Evolutionary conservation across 331 rosid species (phyloP).

Genomic region (Spiraea crenata): DNA sequence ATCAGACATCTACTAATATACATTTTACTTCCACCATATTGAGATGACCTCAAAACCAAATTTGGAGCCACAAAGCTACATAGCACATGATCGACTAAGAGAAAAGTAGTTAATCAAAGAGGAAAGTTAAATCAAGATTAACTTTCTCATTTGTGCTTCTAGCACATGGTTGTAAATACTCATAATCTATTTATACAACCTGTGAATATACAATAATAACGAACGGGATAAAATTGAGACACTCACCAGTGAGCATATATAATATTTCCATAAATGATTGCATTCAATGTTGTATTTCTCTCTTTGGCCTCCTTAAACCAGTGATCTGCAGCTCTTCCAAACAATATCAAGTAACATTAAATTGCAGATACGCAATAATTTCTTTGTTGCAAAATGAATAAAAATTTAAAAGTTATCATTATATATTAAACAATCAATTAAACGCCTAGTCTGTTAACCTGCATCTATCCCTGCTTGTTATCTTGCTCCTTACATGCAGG

Average conservation of each 20-base stretch:
- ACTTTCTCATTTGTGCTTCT: background rate
- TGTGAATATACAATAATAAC: background rate
- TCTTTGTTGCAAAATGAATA: background rate
- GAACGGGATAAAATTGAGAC: slow-evolving; percentile 16
- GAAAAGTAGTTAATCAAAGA: background rate
- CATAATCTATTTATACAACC: background rate
- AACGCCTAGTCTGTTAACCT: slow-evolving; percentile 6
- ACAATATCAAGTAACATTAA: slow-evolving; percentile 43
- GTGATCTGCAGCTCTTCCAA: slow-evolving; percentile 93
- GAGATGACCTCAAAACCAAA: background rate
- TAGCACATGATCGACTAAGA: background rate
- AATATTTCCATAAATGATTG: slow-evolving; percentile 81
- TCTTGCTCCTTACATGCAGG: background rate
- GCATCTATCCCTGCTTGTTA: background rate
- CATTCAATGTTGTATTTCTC: slow-evolving; percentile 66
- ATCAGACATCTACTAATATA: slow-evolving; percentile 19
- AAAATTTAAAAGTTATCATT: background rate
- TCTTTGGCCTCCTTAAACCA: slow-evolving; percentile 93
- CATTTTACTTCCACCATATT: background rate
- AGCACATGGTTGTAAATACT: background rate
- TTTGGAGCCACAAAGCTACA: background rate
- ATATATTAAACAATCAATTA: slow-evolving; percentile 13
- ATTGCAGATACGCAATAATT: slow-evolving; percentile 27
- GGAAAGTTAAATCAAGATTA: background rate
- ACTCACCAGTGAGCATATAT: slow-evolving; percentile 91